Conservation (phyloP, 1,284 basidiomycete species). For the Ceratobasidium sp. region DNA sequence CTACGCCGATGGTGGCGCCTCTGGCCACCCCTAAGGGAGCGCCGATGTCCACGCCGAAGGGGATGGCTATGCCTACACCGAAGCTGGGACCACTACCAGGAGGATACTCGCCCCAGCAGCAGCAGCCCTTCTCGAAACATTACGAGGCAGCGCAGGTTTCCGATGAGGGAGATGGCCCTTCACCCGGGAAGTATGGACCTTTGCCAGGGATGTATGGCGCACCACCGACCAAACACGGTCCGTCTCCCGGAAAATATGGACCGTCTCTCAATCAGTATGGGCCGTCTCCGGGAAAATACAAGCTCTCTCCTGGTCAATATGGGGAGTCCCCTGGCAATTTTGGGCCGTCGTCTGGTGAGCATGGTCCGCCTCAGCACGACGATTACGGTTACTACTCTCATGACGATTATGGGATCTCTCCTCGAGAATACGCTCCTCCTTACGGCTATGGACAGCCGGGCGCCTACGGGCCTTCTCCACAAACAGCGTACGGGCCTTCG, state of each 20-base stretch:
- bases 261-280: not conserved
- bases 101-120: constrained; percentile 3
- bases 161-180: not conserved
- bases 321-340: too few species aligned
- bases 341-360: not conserved
- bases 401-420: not conserved
- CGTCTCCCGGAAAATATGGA: not conserved
- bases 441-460: not conserved
- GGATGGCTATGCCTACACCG: not conserved
- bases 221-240: not conserved
- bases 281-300: not conserved
- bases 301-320: too few species aligned
- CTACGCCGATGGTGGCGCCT: constrained; percentile 18
- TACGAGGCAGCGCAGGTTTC: constrained; percentile 15
- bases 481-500: constrained; percentile 18
- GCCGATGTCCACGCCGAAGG: not conserved
- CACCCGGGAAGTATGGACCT: constrained; percentile 10
- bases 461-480: constrained; percentile 28
- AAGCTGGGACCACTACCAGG: constrained; percentile 1
- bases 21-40: not conserved
- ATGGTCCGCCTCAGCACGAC: not conserved
- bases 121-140: constrained; percentile 15
- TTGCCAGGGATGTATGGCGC: not conserved
- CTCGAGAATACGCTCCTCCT: not conserved
- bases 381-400: not conserved